Conservation (phyloP, 768 basidiomycete genomes). For the Leccinum olivaceopallidum region DNA sequence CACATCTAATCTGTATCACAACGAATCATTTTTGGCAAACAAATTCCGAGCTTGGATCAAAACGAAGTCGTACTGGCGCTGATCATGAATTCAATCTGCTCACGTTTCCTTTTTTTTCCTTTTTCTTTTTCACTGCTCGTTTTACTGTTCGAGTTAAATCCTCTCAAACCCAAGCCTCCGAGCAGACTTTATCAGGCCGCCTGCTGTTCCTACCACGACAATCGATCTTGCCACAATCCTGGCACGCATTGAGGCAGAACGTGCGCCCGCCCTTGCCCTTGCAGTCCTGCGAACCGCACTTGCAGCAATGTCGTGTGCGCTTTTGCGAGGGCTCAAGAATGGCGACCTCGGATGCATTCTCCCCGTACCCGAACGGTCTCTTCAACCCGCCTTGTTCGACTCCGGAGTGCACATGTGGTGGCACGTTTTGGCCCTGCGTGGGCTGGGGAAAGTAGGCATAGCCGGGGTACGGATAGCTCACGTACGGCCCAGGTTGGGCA, state of each 20-base stretch:
- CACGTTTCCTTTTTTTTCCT: background rate
- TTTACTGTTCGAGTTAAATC: background rate
- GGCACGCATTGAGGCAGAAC: slow-evolving; percentile 73
- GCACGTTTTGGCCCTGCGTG: slow-evolving; percentile 22
- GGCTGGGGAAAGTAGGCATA: slow-evolving; percentile 35
- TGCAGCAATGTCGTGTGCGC: slow-evolving; percentile 77
- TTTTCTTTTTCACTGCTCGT: background rate
- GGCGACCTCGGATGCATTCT: slow-evolving; percentile 25
- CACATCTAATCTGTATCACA: slow-evolving; percentile 9
- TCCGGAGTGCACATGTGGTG: slow-evolving; percentile 27
- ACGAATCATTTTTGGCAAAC: slow-evolving; percentile 7
- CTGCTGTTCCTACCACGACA: slow-evolving; percentile 79
- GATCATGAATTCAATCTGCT: background rate
- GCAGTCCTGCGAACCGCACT: slow-evolving; percentile 79
- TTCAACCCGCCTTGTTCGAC: slow-evolving; percentile 30
- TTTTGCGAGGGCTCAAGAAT: slow-evolving; percentile 47
- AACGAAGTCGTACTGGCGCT: background rate
- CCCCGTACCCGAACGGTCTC: slow-evolving; percentile 30
- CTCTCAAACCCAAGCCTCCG: slow-evolving; percentile 48
- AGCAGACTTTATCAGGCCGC: slow-evolving; percentile 73
- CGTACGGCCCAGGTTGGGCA: slow-evolving; percentile 33
- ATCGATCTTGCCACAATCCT: slow-evolving; percentile 81
- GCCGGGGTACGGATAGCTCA: slow-evolving; percentile 37
- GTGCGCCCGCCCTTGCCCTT: slow-evolving; percentile 79
- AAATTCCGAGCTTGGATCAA: slow-evolving; percentile 8